Evolutionary conservation across 2,329 filamentous ascomycete species (phyloP).

Genomic region (Penicillium concentricum): DNA sequence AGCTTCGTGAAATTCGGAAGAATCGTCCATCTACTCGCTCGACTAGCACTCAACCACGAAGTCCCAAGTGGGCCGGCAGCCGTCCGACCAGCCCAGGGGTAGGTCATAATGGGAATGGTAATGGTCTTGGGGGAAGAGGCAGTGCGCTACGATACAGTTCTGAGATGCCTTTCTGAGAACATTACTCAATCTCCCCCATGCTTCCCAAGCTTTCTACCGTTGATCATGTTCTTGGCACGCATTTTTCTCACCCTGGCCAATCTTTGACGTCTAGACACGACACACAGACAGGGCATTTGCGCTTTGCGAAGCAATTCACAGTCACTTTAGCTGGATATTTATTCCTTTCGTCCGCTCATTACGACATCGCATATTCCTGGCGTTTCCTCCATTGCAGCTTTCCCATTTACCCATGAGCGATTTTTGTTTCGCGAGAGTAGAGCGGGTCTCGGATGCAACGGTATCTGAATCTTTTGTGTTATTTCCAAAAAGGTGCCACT

Average conservation of each 20-base stretch:
- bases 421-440: neutral
- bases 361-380: conserved; percentile 17
- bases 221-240: neutral
- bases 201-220: neutral
- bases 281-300: neutral
- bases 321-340: neutral
- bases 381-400: conserved; percentile 10
- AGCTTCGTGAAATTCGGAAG: conserved; percentile 45
- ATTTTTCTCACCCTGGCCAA: neutral
- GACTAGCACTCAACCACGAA: conserved; percentile 44
- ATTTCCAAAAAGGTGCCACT: neutral
- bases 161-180: conserved; percentile 31
- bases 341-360: conserved; percentile 1
- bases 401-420: conserved; percentile 2
- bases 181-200: neutral
- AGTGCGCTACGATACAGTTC: conserved; percentile 43
- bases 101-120: conserved; percentile 33
- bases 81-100: conserved; percentile 44
- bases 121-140: conserved; percentile 31
- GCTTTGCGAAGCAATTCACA: neutral
- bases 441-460: neutral
- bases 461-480: neutral
- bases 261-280: conserved; percentile 12
- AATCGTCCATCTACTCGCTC: conserved; percentile 45
- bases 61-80: conserved; percentile 41